These are phyloP conservation scores for Starmerella riodocensis DNA, from an alignment of 805 yeast species.

Conservation along the genomic window DNA sequence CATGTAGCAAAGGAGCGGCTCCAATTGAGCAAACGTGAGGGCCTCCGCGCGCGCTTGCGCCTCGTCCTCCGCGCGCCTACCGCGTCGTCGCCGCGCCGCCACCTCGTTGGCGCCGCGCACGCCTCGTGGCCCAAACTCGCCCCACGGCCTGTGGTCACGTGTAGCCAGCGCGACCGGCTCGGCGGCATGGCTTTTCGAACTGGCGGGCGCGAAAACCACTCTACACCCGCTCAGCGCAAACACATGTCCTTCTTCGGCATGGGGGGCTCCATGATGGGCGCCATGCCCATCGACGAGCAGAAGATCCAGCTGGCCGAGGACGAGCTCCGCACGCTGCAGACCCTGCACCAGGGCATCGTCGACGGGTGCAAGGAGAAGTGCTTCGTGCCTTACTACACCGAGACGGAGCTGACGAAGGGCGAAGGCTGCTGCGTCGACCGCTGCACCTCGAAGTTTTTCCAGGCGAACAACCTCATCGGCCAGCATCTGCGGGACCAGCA, in stretches of 20 bases:
- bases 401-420: conserved; percentile 72
- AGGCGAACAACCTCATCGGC: conserved; percentile 37
- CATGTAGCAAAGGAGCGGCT: not conserved
- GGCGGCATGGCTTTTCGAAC: not conserved
- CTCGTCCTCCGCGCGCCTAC: too few relatives aligned
- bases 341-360: conserved; percentile 33
- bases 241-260: conserved; percentile 27
- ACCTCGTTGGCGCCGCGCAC: too few relatives aligned
- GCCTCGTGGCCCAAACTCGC: too few relatives aligned
- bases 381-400: conserved; percentile 73
- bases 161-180: too few relatives aligned
- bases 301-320: conserved; percentile 26
- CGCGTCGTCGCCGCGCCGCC: too few relatives aligned
- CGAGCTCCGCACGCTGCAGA: conserved; percentile 26
- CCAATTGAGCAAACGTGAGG: too few relatives aligned
- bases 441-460: conserved; percentile 73
- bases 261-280: conserved; percentile 22
- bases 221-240: not conserved
- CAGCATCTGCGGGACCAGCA: conserved; percentile 19
- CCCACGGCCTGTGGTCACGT: too few relatives aligned
- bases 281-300: conserved; percentile 25
- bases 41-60: too few relatives aligned
- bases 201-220: not conserved
- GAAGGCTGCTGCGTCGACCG: conserved; percentile 73
- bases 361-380: conserved; percentile 62